Percentiles rank a stretch among this genome's conserved stretches.
phyloP scores from a whole-genome alignment of 2,329 filamentous ascomycete species.

The Alternaria sp. region DNA sequence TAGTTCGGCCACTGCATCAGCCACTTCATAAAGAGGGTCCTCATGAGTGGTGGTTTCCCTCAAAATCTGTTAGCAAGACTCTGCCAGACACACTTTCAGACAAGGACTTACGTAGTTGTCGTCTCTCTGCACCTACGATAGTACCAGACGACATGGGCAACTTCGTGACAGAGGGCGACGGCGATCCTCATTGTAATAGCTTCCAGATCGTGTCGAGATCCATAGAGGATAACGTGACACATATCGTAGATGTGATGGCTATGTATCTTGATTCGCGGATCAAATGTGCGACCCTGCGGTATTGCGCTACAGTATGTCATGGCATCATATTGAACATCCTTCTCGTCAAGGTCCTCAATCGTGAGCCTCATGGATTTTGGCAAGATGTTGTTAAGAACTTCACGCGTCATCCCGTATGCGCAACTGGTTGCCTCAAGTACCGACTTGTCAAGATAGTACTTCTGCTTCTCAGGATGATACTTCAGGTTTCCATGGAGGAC shows the following conservation, averaged over 20 bases:
- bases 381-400: not conserved
- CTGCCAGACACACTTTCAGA: not conserved
- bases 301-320: not conserved
- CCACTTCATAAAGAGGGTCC: slow-evolving; percentile 3
- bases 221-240: not conserved
- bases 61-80: not conserved
- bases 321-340: not conserved
- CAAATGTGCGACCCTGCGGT: not conserved
- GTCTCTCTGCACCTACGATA: not conserved
- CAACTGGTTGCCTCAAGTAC: not conserved
- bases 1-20: slow-evolving; percentile 7
- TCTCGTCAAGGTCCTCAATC: slow-evolving; percentile 5
- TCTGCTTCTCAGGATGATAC: not conserved
- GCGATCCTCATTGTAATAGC: slow-evolving; percentile 7
- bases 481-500: slow-evolving; percentile 1
- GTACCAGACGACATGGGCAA: slow-evolving; percentile 15
- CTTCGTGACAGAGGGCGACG: slow-evolving; percentile 16
- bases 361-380: not conserved
- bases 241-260: slow-evolving; percentile 8
- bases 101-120: slow-evolving; percentile 5
- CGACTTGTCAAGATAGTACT: not conserved
- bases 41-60: not conserved
- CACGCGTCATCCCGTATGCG: not conserved
- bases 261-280: slow-evolving; percentile 12
- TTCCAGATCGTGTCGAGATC: not conserved